phyloP scores from a whole-genome alignment of 257 asterid species.

The Jasminum sambac region DNA sequence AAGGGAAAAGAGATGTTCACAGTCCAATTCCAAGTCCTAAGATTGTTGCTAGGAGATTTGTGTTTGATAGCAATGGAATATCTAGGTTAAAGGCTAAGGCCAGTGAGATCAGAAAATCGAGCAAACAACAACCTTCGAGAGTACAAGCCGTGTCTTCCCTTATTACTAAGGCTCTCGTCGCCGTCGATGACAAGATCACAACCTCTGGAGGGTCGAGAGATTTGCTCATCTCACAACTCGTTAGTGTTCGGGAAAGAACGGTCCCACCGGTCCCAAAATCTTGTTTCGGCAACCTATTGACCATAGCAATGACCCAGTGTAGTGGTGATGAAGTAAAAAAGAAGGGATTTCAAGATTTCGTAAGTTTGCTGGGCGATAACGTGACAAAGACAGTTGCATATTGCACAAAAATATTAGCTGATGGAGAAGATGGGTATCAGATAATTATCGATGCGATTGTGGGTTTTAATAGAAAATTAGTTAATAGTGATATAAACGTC shows the following conservation, averaged over 20 bases:
- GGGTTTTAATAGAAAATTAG: background rate
- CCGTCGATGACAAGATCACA: background rate
- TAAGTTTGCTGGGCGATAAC: background rate
- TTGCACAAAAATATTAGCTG: background rate
- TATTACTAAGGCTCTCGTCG: background rate
- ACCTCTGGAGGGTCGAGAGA: background rate
- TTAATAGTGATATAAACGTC: background rate
- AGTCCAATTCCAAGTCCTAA: background rate
- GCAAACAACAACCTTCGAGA: slow-evolving; percentile 1
- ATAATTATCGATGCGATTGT: background rate
- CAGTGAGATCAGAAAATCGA: background rate
- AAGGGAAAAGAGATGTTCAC: too few relatives aligned
- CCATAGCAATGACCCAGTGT: background rate
- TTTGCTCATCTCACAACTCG: background rate
- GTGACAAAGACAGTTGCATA: background rate
- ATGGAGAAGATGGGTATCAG: slow-evolving; percentile 6
- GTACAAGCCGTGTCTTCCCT: slow-evolving; percentile 1
- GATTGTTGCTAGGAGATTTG: slow-evolving; percentile 9
- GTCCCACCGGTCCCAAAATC: background rate
- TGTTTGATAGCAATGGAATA: background rate
- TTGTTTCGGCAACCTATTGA: background rate
- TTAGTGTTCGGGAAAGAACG: background rate
- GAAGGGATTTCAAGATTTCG: background rate
- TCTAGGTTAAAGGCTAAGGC: background rate
- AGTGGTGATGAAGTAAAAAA: background rate